Base-by-base conservation (phyloP, 2,329 filamentous ascomycete genomes). In the Penicillium sp. region DNA sequence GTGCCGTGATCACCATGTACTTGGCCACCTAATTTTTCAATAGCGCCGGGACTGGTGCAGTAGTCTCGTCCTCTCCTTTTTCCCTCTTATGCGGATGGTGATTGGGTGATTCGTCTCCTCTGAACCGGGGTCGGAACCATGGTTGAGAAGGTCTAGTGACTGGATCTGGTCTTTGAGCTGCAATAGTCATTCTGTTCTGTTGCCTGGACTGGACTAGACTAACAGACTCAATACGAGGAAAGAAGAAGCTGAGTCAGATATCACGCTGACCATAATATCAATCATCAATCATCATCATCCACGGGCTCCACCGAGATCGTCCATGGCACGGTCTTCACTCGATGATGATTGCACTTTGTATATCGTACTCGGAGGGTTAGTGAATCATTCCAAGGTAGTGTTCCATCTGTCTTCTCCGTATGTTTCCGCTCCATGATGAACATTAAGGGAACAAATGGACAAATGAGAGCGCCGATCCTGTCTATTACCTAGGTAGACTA, bases 281-380 rank as follows among this genome's bases (percentile, higher is more conserved):
- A n/a, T n/a, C n/a, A n/a, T n/a, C n/a, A n/a, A n/a, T n/a, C n/a
- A n/a, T n/a, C n/a, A 3, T 20, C 18, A 20, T 48, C 46, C 28
- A 37, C 27, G 29, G 50, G 50, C 47, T 51, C 52, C 52, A 55
- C 47, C 22, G 28, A 16, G 50, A 51, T 56, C 51, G 47, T 42
- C 55, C 51, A 53, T 55, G 51, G 51, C 46, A 51, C 47, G 47
- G 49, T 26, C 32, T 47, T 23, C 27, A 40, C 27, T 55, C 52
- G 44, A 52, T 55, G 45, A 54, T 52, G 52, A 54, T 47, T 50
- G 34, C 46, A 55, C 42, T 50, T 34, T 24, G 8, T 24, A 24
- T 24, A 9, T 20, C 3, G 18, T 20, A 20, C 18, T 36, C 40
- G 48, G 44, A 50, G 44, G 47, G 47, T 43, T 44, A 46, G 34